Evolutionary conservation across 768 basidiomycete genomes (phyloP), one percentile per base, ranked within the genome.

Genomic region (Kwoniella sp.): DNA sequence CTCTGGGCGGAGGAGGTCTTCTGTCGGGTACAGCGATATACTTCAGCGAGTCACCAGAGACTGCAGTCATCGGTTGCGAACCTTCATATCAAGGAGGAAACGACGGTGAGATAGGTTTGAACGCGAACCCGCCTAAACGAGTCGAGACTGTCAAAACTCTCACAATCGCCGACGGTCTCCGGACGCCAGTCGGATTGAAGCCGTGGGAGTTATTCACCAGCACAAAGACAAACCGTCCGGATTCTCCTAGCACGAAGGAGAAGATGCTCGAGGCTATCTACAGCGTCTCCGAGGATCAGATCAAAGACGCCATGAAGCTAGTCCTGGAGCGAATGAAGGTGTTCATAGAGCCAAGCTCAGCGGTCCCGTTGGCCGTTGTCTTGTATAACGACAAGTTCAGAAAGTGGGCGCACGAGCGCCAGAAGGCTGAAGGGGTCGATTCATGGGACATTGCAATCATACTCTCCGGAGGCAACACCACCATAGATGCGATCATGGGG

Each of bases 81-180:
- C 72, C 72, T 10, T 64, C 48, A 8, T 69, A 58, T 27, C 64
- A 72, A 55, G 71, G 73, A 9, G 69, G 58, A 1, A 71, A 76
- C 47, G 75, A 77, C 44, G 68, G 63, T n/a, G 65, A 70, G 24
- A 61, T 63, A 21, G 75, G 75, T 0, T 65, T 77, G 25, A 64
- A 63, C 10, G 26, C 63, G 12, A 37, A 55, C 50, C 69, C 71
- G 6, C 63, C 68, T 0, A 58, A 26, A 30, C 63, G 71, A 3
- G 57, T 77, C 8, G 67, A 64, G 24, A 58, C 49, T 1, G 67
- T 77, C 26, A 65, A 56, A 30, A 66, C 72, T 1, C 49, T 72
- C 12, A 77, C 75, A 6, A 77, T 77, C 13, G 75, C 72, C 6
- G 75, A 77, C 55, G 75, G 75, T 15, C 60, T 77, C 0, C 53